Base-by-base conservation (phyloP, 257 asterid species). In the Gentiana macrophylla region DNA sequence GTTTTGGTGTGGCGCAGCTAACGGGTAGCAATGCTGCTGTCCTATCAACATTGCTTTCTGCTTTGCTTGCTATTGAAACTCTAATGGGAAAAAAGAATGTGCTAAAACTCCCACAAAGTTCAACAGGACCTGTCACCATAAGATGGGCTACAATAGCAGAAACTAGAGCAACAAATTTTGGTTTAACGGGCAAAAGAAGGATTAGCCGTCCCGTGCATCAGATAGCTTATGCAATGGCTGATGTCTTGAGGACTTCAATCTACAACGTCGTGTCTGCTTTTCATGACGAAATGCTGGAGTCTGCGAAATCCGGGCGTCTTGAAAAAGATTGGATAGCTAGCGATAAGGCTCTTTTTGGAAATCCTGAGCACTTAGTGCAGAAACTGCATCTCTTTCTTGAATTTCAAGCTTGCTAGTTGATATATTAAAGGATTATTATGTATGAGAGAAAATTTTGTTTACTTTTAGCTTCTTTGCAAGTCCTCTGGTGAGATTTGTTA, bases 1-100 rank as follows among this genome's bases (percentile, higher is more conserved):
- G 80, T 46, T 92, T 74, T 60, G 98, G 98, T 3, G 89, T 85
- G 51, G 97, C 95, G 58, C 98, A 92, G 64, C 84, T 88, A 67
- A 80, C 97, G 15, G 94, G 95, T 33, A 78, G 93, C 75, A 85
- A 85, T 68, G 79, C 84, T 55, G 73, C 88, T 63, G 97, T 81
- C 49, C 66, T 87, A 56, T 88, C 97, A 7, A 72, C 86, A 5
- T 54, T 92, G 71, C 49, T 92, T 66, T 88, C 97, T 43, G 60
- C 78, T 57, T 74, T 92, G 62, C 71, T 92, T 65, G 95, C 86
- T 49, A 88, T 85, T 32, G 98, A 92, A 75, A 74, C 86, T 56
- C 72, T 84, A 45, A 72, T 88, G 82, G 98, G 98, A 49, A 92
- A 85, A 76, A 92, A 85, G 75, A 85, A 89, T 64, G 76, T 68